Evolutionary conservation across 345 rosid species (phyloP).

Genomic region (Atalantia buxifolia): DNA sequence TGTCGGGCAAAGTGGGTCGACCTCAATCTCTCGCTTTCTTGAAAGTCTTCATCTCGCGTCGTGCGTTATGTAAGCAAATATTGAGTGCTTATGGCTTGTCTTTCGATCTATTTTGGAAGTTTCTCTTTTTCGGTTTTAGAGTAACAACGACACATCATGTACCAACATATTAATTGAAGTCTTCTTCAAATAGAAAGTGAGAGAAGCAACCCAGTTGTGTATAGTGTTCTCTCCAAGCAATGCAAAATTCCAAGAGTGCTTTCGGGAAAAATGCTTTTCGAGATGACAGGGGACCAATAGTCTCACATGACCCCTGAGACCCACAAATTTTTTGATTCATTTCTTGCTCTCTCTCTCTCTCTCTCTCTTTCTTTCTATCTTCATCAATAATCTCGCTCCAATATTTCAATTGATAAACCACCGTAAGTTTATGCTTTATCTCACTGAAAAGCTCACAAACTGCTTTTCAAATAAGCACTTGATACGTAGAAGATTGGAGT

Average conservation of each 20-base stretch:
- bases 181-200: background rate
- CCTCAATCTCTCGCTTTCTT: background rate
- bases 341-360: background rate
- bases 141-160: background rate
- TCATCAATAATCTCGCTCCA: background rate
- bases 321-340: background rate
- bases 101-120: conserved; percentile 9
- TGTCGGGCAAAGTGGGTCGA: background rate
- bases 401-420: background rate
- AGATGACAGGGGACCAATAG: background rate
- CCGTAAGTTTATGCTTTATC: background rate
- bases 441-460: background rate
- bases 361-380: background rate
- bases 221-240: background rate
- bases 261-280: background rate
- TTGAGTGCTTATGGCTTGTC: background rate
- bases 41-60: background rate
- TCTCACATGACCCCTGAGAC: background rate
- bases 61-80: background rate
- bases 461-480: background rate
- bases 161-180: background rate
- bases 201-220: background rate
- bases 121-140: background rate
- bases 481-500: background rate
- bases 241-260: conserved; percentile 12